A percentile compares a stretch with the other conserved stretches of the same genome.
phyloP scores from a whole-genome alignment of 108 stramenopile genomes.

The Craspedostauros australis region DNA sequence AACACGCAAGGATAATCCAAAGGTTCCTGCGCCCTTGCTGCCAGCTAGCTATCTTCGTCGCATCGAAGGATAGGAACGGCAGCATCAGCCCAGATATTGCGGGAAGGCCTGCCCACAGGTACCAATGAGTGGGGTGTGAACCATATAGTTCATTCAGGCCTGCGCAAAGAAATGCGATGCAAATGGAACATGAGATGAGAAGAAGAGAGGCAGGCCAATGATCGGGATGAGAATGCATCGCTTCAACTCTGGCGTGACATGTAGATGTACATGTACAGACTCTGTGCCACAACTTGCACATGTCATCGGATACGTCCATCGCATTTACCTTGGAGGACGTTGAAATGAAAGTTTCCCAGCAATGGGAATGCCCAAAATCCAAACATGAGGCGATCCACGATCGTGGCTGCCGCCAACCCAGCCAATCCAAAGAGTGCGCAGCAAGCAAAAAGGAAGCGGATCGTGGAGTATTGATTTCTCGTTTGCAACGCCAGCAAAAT shows the following conservation, averaged over 20 bases:
- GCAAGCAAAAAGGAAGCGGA: slow-evolving; percentile 12
- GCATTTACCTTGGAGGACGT: slow-evolving; percentile 59
- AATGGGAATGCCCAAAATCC: slow-evolving; percentile 83
- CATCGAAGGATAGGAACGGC: slow-evolving; percentile 50
- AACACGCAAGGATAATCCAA: slow-evolving; percentile 45
- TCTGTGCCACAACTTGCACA: neutral
- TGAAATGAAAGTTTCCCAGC: slow-evolving; percentile 82
- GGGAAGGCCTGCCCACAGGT: slow-evolving; percentile 71
- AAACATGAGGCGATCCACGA: slow-evolving; percentile 66
- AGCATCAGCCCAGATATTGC: slow-evolving; percentile 59
- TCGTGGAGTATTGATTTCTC: neutral
- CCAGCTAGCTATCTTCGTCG: slow-evolving; percentile 5
- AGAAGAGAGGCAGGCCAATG: neutral
- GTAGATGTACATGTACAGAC: no score
- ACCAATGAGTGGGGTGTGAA: slow-evolving; percentile 80
- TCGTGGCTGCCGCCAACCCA: slow-evolving; percentile 44
- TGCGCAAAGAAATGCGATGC: slow-evolving; percentile 11
- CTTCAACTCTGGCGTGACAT: no score
- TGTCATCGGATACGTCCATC: neutral
- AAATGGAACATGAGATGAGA: neutral
- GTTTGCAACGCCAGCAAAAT: slow-evolving; percentile 45
- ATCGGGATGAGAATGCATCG: no score
- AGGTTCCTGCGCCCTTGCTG: slow-evolving; percentile 20
- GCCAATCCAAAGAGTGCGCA: slow-evolving; percentile 50
- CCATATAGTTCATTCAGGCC: slow-evolving; percentile 79